A percentile compares a stretch with the other conserved stretches of the same genome.
Evolutionary conservation across 1,139 yeast species (phyloP).

Genomic region (Debaryomyces robertsiae): DNA sequence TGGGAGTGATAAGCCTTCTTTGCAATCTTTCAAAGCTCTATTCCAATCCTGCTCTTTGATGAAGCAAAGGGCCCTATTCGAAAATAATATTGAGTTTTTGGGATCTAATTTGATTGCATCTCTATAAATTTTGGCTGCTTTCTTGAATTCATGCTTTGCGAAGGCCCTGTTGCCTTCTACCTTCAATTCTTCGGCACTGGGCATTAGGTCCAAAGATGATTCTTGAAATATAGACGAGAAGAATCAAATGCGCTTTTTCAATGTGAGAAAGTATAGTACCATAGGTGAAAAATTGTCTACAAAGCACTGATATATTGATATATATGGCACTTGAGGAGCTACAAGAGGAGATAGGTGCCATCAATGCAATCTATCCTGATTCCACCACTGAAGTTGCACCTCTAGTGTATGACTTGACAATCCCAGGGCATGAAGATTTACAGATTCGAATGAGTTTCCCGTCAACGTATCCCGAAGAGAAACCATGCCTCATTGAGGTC

Average conservation of each 20-base stretch:
- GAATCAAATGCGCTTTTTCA: background rate
- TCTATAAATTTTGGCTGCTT: constrained; percentile 65
- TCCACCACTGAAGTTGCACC: constrained; percentile 36
- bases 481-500: constrained; percentile 60
- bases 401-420: constrained; percentile 49
- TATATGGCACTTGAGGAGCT: constrained; percentile 55
- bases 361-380: constrained; percentile 87
- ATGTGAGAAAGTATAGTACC: too few species aligned
- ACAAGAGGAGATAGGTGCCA: constrained; percentile 77
- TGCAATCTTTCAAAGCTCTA: constrained; percentile 64
- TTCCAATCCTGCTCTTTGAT: constrained; percentile 56
- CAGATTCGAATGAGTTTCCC: constrained; percentile 71
- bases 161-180: constrained; percentile 70
- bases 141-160: constrained; percentile 49
- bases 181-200: constrained; percentile 36
- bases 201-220: constrained; percentile 13
- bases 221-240: background rate
- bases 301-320: constrained; percentile 2
- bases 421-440: constrained; percentile 67
- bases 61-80: constrained; percentile 79
- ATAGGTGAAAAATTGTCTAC: too few species aligned
- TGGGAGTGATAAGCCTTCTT: constrained; percentile 51
- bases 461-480: constrained; percentile 62
- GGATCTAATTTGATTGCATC: constrained; percentile 64
- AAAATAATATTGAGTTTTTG: constrained; percentile 62